Conservation (phyloP, 306 rosid species). For the Argentina anserina region DNA sequence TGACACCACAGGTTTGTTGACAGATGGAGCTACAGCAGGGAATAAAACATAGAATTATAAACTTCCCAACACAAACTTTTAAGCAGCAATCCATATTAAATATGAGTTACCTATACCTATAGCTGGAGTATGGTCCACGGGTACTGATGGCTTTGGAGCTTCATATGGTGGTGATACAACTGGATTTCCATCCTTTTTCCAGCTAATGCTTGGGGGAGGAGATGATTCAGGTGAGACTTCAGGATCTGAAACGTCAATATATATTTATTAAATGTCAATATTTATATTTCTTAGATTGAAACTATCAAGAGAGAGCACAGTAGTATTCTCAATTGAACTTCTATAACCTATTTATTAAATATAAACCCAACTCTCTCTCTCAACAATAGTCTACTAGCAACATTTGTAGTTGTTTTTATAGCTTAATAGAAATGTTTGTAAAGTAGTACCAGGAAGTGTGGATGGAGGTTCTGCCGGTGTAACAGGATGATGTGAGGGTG, state of each 20-base stretch:
- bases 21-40: slow-evolving; percentile 14
- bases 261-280: no score
- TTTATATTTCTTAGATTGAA: no score
- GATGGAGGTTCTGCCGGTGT: slow-evolving; percentile 46
- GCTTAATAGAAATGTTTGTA: background rate
- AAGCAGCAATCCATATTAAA: background rate
- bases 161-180: slow-evolving; percentile 42
- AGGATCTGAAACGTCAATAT: slow-evolving; percentile 50
- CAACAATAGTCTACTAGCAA: background rate
- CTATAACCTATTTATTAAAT: background rate
- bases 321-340: no score
- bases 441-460: slow-evolving; percentile 45
- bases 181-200: slow-evolving; percentile 32
- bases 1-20: slow-evolving; percentile 2
- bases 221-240: slow-evolving; percentile 52
- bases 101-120: slow-evolving; percentile 34
- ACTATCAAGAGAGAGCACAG: background rate
- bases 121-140: slow-evolving; percentile 36
- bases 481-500: slow-evolving; percentile 39
- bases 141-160: slow-evolving; percentile 42
- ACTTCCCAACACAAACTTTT: background rate
- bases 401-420: background rate
- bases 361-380: background rate
- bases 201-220: slow-evolving; percentile 43
- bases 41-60: background rate